phyloP scores from a whole-genome alignment of 441 rosid genomes.

The Populus hybrid region DNA sequence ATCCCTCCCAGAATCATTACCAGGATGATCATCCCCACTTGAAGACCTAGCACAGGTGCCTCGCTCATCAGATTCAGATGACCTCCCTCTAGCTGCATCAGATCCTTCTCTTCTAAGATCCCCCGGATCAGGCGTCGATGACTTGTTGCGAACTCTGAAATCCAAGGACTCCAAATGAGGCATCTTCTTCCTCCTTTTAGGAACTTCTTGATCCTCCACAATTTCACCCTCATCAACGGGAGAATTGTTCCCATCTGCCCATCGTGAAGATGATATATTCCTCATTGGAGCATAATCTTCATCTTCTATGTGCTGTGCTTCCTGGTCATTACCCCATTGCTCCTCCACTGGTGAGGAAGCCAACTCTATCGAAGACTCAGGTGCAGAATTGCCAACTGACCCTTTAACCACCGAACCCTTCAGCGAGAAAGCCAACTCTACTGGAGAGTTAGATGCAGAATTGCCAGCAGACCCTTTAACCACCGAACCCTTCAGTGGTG shows the following conservation, averaged over 20 bases:
- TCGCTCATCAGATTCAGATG: slow-evolving; percentile 65
- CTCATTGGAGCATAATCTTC: slow-evolving; percentile 75
- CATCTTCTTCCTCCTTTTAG: slow-evolving; percentile 63
- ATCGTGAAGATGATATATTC: slow-evolving; percentile 90
- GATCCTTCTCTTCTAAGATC: slow-evolving; percentile 57
- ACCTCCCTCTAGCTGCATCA: slow-evolving; percentile 49
- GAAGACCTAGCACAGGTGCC: slow-evolving; percentile 41
- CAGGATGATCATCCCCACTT: slow-evolving; percentile 51
- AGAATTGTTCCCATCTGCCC: slow-evolving; percentile 89
- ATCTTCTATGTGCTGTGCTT: slow-evolving; percentile 49
- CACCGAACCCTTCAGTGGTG: slow-evolving; percentile 24
- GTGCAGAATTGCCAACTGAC: slow-evolving; percentile 14
- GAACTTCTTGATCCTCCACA: slow-evolving; percentile 57
- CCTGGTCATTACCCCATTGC: slow-evolving; percentile 36
- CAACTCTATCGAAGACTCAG: slow-evolving; percentile 36
- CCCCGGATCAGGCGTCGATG: slow-evolving; percentile 61
- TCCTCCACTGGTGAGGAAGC: slow-evolving; percentile 45
- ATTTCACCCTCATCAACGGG: slow-evolving; percentile 92
- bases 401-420: too few species aligned
- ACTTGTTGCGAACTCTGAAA: slow-evolving; percentile 39
- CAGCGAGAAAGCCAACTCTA: too few species aligned
- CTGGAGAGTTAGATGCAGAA: too few species aligned
- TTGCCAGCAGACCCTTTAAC: slow-evolving; percentile 28
- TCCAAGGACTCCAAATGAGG: slow-evolving; percentile 38
- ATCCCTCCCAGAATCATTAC: slow-evolving; percentile 51